phyloP scores from a whole-genome alignment of 2,329 filamentous ascomycete genomes.

The Boeremia exigua region DNA sequence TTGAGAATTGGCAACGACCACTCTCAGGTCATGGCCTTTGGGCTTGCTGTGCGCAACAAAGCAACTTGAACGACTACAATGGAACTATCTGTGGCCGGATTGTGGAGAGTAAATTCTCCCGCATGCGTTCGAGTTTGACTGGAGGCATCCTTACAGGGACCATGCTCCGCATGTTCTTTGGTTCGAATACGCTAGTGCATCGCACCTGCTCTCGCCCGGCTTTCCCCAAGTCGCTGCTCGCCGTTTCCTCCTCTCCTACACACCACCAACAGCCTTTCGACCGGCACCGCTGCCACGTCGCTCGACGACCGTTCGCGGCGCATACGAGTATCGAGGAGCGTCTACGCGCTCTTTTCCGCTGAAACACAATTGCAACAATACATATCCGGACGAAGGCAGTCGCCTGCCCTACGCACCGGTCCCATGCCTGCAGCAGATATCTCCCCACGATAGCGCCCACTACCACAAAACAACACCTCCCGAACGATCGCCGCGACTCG shows the following conservation, averaged over 20 bases:
- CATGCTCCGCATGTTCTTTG: slow-evolving; percentile 18
- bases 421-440: slow-evolving; percentile 43
- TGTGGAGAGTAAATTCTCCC: not conserved
- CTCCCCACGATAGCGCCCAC: slow-evolving; percentile 36
- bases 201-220: slow-evolving; percentile 16
- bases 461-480: slow-evolving; percentile 18
- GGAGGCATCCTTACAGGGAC: slow-evolving; percentile 10
- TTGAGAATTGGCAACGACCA: slow-evolving; percentile 1
- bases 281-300: slow-evolving; percentile 13
- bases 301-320: slow-evolving; percentile 1
- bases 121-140: slow-evolving; percentile 3
- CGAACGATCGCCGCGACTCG: slow-evolving; percentile 10
- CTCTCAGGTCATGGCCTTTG: not conserved
- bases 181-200: slow-evolving; percentile 13
- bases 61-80: not conserved
- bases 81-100: not conserved
- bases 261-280: not conserved
- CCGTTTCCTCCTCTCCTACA: slow-evolving; percentile 14
- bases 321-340: not conserved
- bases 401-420: slow-evolving; percentile 31
- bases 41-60: not conserved
- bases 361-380: slow-evolving; percentile 4
- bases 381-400: slow-evolving; percentile 23
- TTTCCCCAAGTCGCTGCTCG: slow-evolving; percentile 16
- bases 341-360: slow-evolving; percentile 1